Percentiles rank a stretch among this genome's conserved stretches.
Evolutionary conservation across 176 grass and related monocot species (phyloP).

Genomic region (Cenchrus americanus): DNA sequence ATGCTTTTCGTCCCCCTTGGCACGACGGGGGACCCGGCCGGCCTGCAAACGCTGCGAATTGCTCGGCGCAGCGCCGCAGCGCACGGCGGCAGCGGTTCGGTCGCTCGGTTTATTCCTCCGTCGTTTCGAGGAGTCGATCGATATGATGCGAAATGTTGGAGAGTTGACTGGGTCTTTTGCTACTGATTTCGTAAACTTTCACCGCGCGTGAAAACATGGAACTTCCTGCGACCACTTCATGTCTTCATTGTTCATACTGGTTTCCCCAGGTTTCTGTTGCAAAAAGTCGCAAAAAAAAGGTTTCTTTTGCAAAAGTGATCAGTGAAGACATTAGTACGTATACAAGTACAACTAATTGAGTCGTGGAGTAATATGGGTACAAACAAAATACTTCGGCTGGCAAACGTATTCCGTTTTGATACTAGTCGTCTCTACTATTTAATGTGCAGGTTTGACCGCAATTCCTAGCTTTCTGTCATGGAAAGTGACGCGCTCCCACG

Average conservation of each 20-base stretch:
- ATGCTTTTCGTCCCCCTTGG: background rate
- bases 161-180: background rate
- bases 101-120: slow-evolving; percentile 24
- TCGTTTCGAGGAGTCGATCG: slow-evolving; percentile 10
- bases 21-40: slow-evolving; percentile 14
- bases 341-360: background rate
- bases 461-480: background rate
- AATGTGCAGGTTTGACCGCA: background rate
- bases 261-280: background rate
- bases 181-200: background rate
- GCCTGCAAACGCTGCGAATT: background rate
- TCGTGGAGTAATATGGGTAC: background rate
- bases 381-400: background rate
- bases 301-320: background rate
- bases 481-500: slow-evolving; percentile 5
- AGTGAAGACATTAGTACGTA: background rate
- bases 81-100: too few species aligned
- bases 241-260: background rate
- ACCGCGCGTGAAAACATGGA: background rate
- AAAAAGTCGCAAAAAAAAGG: too few species aligned
- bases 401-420: background rate
- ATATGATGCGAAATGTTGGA: too few species aligned
- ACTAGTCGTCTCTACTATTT: background rate
- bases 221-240: background rate
- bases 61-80: too few species aligned